A percentile compares a stretch with the other conserved stretches of the same genome.
phyloP scores from a whole-genome alignment of 495 filamentous ascomycete genomes.

The Penicillium nucicola region DNA sequence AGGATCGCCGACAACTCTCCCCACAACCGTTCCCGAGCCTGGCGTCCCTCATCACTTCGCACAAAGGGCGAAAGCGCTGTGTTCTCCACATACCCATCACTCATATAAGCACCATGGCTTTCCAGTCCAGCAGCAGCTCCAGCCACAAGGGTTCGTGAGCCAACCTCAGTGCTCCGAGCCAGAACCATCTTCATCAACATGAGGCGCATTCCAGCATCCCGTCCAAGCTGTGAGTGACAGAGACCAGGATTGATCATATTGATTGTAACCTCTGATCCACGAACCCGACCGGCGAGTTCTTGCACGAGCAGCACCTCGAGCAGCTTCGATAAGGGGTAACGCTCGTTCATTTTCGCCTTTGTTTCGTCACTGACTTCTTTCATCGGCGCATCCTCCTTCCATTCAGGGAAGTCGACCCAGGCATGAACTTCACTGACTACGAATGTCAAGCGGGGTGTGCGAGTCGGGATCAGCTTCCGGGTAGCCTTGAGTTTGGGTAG shows the following conservation, averaged over 20 bases:
- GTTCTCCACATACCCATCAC: constrained; percentile 23
- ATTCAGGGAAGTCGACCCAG: constrained; percentile 29
- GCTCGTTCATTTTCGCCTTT: constrained; percentile 22
- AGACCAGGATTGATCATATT: constrained; percentile 53
- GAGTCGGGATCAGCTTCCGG: constrained; percentile 8
- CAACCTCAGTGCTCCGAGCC: constrained; percentile 46
- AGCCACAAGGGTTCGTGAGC: constrained; percentile 43
- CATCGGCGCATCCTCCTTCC: constrained; percentile 29
- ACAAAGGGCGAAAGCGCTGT: constrained; percentile 32
- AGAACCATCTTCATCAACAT: constrained; percentile 21
- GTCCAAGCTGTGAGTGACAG: constrained; percentile 41
- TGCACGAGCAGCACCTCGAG: constrained; percentile 46
- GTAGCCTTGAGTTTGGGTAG: constrained; percentile 41
- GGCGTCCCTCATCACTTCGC: constrained; percentile 30
- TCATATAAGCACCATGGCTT: constrained; percentile 48
- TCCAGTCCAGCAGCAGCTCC: constrained; percentile 34
- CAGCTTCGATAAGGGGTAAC: constrained; percentile 53
- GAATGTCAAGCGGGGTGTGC: constrained; percentile 28
- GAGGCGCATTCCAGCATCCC: constrained; percentile 22
- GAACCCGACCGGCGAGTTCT: constrained; percentile 37
- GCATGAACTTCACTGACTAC: constrained; percentile 41
- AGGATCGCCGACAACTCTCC: constrained; percentile 48
- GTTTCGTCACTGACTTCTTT: constrained; percentile 28
- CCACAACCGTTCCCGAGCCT: constrained; percentile 51
- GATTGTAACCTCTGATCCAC: constrained; percentile 43